Conservation (phyloP, 441 rosid genomes). For the Corymbia citriodora region DNA sequence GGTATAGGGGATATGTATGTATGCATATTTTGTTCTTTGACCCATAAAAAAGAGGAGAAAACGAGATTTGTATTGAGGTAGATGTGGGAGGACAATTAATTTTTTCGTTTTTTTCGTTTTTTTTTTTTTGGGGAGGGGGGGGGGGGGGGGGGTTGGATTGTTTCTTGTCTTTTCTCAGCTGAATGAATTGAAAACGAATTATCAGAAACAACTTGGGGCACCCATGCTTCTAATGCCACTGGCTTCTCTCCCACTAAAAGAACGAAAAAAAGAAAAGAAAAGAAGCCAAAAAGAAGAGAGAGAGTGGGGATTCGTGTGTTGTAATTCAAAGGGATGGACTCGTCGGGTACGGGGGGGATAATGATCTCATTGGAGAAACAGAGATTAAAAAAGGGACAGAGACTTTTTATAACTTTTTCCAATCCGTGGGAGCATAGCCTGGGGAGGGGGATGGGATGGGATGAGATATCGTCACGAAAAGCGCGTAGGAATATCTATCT, state of each 20-base stretch:
- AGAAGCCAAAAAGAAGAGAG: neutral
- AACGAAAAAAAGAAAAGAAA: neutral
- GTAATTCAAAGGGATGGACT: neutral
- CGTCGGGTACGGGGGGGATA: neutral
- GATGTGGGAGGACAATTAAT: neutral
- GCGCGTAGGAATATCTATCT: neutral
- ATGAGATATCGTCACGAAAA: neutral
- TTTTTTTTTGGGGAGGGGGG: neutral
- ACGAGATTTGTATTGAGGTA: neutral
- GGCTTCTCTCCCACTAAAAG: neutral
- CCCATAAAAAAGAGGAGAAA: neutral
- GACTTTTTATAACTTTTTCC: neutral
- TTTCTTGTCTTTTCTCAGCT: neutral
- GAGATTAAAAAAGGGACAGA: neutral
- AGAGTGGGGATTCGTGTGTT: neutral
- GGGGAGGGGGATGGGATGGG: neutral
- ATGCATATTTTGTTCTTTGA: constrained; percentile 8
- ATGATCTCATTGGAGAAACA: neutral
- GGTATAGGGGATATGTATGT: neutral
- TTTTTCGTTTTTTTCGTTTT: neutral
- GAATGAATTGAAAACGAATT: neutral
- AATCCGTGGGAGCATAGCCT: neutral
- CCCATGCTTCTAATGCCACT: neutral
- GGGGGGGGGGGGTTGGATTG: neutral
- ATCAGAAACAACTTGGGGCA: neutral